Percentiles rank a stretch among this genome's conserved stretches.
These are phyloP conservation scores for Bretziella fagacearum DNA, from an alignment of 2,329 filamentous ascomycete genomes.

Conservation along the genomic window DNA sequence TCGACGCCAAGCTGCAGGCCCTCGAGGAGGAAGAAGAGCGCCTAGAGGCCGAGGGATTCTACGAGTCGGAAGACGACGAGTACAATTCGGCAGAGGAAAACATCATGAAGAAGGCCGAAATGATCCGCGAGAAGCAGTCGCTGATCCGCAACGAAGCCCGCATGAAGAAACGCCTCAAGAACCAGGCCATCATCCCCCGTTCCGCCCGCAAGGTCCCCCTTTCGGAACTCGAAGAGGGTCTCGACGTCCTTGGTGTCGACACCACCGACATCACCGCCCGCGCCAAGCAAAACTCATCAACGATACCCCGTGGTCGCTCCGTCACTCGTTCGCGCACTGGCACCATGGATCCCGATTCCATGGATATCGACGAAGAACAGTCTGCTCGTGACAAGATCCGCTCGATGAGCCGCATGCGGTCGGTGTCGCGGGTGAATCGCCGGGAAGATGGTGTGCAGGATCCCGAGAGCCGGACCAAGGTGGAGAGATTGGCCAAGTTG, in stretches of 20 bases:
- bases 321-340: slow-evolving; percentile 43
- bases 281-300: slow-evolving; percentile 42
- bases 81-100: slow-evolving; percentile 83
- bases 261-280: slow-evolving; percentile 57
- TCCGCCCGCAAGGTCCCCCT: slow-evolving; percentile 65
- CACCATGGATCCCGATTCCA: slow-evolving; percentile 50
- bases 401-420: slow-evolving; percentile 48
- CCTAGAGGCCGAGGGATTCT: slow-evolving; percentile 80
- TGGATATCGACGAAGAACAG: slow-evolving; percentile 46
- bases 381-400: slow-evolving; percentile 43
- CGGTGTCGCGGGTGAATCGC: slow-evolving; percentile 40
- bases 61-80: slow-evolving; percentile 67
- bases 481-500: slow-evolving; percentile 73
- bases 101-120: slow-evolving; percentile 74
- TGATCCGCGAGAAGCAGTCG: slow-evolving; percentile 87
- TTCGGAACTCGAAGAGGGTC: slow-evolving; percentile 69
- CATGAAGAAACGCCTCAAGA: slow-evolving; percentile 95
- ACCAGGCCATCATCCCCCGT: slow-evolving; percentile 82
- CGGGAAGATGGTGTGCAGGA: slow-evolving; percentile 62
- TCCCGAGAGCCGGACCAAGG: slow-evolving; percentile 51
- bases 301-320: slow-evolving; percentile 54
- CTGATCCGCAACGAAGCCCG: slow-evolving; percentile 87
- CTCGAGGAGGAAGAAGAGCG: slow-evolving; percentile 92
- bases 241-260: slow-evolving; percentile 76
- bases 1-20: slow-evolving; percentile 78